Evolutionary conservation across 306 rosid species (phyloP).

Genomic region (Castanopsis chinensis): DNA sequence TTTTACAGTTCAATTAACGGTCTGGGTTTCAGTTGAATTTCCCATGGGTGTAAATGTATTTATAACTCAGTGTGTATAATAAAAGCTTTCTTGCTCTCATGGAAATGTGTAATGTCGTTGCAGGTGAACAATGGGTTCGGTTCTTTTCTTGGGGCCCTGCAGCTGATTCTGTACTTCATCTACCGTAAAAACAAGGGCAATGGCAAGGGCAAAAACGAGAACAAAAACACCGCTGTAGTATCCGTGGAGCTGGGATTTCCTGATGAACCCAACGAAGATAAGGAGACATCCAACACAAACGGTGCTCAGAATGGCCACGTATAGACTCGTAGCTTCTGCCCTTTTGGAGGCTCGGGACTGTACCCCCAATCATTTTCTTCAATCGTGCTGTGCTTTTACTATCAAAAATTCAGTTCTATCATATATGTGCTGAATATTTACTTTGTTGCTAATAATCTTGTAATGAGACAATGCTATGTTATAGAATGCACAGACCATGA

Average conservation of each 20-base stretch:
- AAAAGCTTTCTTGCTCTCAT: neutral
- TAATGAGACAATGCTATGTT: too few species aligned
- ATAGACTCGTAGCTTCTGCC: neutral
- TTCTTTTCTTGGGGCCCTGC: slow-evolving; percentile 54
- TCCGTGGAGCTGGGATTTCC: slow-evolving; percentile 56
- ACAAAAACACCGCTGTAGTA: slow-evolving; percentile 29
- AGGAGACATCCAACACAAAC: slow-evolving; percentile 30
- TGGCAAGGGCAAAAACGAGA: slow-evolving; percentile 25
- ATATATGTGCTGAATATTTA: neutral
- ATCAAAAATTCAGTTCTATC: neutral
- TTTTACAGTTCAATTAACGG: too few species aligned
- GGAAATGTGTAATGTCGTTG: neutral
- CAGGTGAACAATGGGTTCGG: slow-evolving; percentile 88
- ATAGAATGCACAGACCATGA: neutral
- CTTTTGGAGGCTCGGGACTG: neutral
- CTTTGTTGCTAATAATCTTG: neutral
- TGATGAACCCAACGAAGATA: slow-evolving; percentile 32
- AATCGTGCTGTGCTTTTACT: neutral
- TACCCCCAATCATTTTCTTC: neutral
- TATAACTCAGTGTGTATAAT: too few species aligned
- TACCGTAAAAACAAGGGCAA: slow-evolving; percentile 44
- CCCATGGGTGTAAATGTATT: too few species aligned
- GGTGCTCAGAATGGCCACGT: slow-evolving; percentile 16
- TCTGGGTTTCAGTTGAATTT: too few species aligned
- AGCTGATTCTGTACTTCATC: slow-evolving; percentile 66